Conservation (phyloP, 2,329 filamentous ascomycete genomes). For the Beauveria medogensis region DNA sequence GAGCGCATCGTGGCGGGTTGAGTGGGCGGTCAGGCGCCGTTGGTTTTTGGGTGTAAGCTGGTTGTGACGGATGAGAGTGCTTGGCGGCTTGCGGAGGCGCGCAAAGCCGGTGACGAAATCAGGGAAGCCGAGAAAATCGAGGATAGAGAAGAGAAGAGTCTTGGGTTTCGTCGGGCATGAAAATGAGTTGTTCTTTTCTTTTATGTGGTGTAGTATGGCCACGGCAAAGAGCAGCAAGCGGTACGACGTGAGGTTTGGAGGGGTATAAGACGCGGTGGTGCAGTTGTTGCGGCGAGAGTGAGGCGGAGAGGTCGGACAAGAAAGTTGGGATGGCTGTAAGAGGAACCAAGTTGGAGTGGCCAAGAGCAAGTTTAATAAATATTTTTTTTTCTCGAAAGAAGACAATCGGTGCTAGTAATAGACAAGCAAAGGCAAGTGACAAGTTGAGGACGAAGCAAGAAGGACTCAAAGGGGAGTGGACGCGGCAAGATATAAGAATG, state of each 20-base stretch:
- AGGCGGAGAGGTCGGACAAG: neutral
- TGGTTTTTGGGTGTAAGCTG: slow-evolving; percentile 7
- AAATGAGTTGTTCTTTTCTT: neutral
- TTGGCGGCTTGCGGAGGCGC: neutral
- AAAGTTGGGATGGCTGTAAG: neutral
- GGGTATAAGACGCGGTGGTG: slow-evolving; percentile 8
- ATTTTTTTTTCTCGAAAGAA: neutral
- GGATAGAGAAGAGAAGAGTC: neutral
- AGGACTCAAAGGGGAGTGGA: neutral
- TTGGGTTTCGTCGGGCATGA: neutral
- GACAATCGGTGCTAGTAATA: neutral
- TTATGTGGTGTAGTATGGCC: neutral
- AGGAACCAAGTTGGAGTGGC: neutral
- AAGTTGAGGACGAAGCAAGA: neutral
- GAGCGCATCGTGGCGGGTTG: slow-evolving; percentile 22
- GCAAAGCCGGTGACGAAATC: neutral
- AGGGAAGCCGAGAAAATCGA: neutral
- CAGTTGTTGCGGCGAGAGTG: neutral
- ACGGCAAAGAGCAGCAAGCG: neutral
- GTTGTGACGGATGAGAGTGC: neutral
- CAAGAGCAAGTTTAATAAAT: neutral
- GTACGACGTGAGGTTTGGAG: neutral
- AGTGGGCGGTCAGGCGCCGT: neutral
- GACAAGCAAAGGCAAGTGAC: neutral
- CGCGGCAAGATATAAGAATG: slow-evolving; percentile 11